Base-by-base conservation (phyloP, 768 basidiomycete genomes). In the Xanthoconium purpureum region DNA sequence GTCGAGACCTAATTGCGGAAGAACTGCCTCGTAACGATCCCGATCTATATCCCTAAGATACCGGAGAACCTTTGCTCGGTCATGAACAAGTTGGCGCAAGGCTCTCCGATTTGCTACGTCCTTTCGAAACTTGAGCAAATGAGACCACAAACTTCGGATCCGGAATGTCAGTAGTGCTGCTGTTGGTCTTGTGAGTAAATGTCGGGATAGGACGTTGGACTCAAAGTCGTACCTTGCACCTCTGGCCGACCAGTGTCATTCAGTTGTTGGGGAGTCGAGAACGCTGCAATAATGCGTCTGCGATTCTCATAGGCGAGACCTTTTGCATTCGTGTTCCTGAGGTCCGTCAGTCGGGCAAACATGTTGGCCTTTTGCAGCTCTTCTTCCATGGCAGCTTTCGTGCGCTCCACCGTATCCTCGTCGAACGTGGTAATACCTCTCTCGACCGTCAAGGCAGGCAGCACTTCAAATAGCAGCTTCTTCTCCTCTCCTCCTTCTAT, bases 281-380 rank as follows among this genome's bases (percentile, higher is more conserved):
- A 98, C 30, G 82, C 84, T 14, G 74, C 73, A 30, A 97, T 78
- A 58, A 94, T 88, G 58, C 93, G 79, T 66, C 84, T 77, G 56
- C 89, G 78, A 70, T 97, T 98, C 73, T 94, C 91, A 64, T 81
- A 91, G 49, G 90, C 84, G 58, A 98, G 85, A n/a, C 92, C 93
- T 32, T 74, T 77, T 30, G 92, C 89, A 62, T 89, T 91, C 17
- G 96, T 89, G 66, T 98, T 98, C 59, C 87, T 77, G 63, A 98
- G 73, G 74, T 97, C 94, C 20, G 94, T 73, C 32, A 93, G 72
- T 61, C 80, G 79, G 42, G 88, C 85, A 54, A 97, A 79, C 64
- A 73, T 67, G 57, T 75, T 79, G 6, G 80, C 77, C 65, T 85
- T 87, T 54, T 57, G 56, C 32, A 76, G 47, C 62, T 83, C 78